These are phyloP conservation scores for Bipolaris zeicola DNA, from an alignment of 2,329 filamentous ascomycete species.

Conservation along the genomic window DNA sequence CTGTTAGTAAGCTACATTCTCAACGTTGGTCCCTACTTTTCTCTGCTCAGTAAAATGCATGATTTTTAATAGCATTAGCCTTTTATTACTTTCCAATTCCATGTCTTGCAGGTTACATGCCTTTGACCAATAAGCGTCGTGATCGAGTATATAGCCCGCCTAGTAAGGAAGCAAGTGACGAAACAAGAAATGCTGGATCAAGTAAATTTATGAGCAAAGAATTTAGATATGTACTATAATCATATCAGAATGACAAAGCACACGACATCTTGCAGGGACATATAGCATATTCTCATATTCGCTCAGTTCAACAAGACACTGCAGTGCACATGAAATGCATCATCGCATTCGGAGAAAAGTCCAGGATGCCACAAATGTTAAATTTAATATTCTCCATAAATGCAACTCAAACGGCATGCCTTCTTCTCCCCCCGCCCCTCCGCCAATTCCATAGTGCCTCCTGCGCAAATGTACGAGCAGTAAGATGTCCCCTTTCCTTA, in stretches of 20 bases:
- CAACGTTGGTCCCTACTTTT: neutral
- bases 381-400: no score
- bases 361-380: no score
- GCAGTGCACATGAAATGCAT: no score
- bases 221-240: no score
- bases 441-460: conserved; percentile 91
- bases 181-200: no score
- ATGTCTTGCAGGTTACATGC: neutral
- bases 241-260: no score
- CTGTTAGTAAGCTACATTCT: neutral
- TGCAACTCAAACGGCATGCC: conserved; percentile 54
- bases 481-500: conserved; percentile 72
- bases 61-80: neutral
- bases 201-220: no score
- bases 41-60: neutral
- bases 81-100: neutral
- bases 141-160: neutral
- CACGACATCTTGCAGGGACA: no score
- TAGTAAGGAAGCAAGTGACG: neutral
- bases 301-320: no score
- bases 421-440: conserved; percentile 67
- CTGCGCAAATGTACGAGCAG: conserved; percentile 80
- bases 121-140: neutral
- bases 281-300: no score
- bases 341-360: no score